Evolutionary conservation across 805 yeast species (phyloP), one percentile per base, ranked within the genome.

Genomic region (Kuraishia piskuri): DNA sequence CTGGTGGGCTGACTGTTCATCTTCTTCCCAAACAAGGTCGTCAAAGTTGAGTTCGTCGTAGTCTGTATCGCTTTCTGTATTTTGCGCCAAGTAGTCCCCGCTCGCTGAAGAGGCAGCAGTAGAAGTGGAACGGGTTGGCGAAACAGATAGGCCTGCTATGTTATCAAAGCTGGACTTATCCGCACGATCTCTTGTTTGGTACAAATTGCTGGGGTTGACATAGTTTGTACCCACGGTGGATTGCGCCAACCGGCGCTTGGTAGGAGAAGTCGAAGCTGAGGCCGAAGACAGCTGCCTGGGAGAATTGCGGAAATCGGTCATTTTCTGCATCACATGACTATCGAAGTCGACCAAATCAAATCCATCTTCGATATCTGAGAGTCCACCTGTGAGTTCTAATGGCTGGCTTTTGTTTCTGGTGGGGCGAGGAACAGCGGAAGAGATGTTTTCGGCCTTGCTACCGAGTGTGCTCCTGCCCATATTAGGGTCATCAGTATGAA

Each of bases 11-110:
- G 17, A 8, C 17, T 6, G 40, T 31, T 31, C 49, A 22, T 54
- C 52, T 2, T 53, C 50, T 22, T 55, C 36, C 17, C 51, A 25
- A 23, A 50, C 58, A 10, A 56, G 36, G 20, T 54, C 58, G 25
- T 54, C 53, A n/a, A 49, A 37, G 19, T 50, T 51, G 24, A 46
- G 22, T 44, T 56, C 57, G 21, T 47, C 50, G 26, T 36, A 52
- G 22, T 54, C 55, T 2, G 55, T 49, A 24, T 54, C 56, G 45
- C 53, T 51, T 37, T 50, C 46, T n/a, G 25, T 22, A 31, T 21
- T 31, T 31, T 31, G 40, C n/a, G 40, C 40, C 9, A 31, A n/a
- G 17, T 31, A 8, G 40, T 31, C 40, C 17, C 17, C 40, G 17
- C 40, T 31, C 3, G 40, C 40, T 4, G 40, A 31, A 10, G 40